Evolutionary conservation across 345 rosid genomes (phyloP).

Genomic region (Combretum micranthum): DNA sequence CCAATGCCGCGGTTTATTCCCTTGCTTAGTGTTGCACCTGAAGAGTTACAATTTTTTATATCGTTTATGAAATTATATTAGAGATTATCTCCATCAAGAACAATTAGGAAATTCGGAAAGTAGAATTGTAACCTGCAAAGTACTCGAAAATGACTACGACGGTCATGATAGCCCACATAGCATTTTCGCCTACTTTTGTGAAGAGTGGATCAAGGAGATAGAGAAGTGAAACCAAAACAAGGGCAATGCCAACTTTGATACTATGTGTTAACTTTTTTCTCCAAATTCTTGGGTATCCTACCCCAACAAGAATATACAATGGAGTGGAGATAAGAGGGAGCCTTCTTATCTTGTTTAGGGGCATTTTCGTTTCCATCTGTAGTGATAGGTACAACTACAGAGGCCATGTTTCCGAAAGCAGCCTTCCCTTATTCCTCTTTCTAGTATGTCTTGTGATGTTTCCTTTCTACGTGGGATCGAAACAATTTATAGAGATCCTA

Average conservation of each 20-base stretch:
- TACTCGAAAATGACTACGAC: slow-evolving; percentile 72
- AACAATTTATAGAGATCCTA: too few relatives aligned
- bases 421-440: too few relatives aligned
- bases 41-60: too few relatives aligned
- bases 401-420: too few relatives aligned
- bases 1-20: slow-evolving; percentile 65
- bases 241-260: slow-evolving; percentile 56
- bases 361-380: too few relatives aligned
- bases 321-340: background rate
- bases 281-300: slow-evolving; percentile 9
- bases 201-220: slow-evolving; percentile 50
- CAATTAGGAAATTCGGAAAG: background rate
- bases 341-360: too few relatives aligned
- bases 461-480: too few relatives aligned
- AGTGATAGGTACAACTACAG: too few relatives aligned
- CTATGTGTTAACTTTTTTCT: slow-evolving; percentile 40
- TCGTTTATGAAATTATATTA: background rate
- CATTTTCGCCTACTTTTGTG: slow-evolving; percentile 54
- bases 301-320: slow-evolving; percentile 8
- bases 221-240: slow-evolving; percentile 54
- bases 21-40: slow-evolving; percentile 74
- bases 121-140: slow-evolving; percentile 41
- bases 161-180: slow-evolving; percentile 81
- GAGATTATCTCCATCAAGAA: background rate
- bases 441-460: too few relatives aligned